A percentile compares a stretch with the other conserved stretches of the same genome.
Evolutionary conservation across 345 rosid genomes (phyloP).

Genomic region (Pistacia vera): DNA sequence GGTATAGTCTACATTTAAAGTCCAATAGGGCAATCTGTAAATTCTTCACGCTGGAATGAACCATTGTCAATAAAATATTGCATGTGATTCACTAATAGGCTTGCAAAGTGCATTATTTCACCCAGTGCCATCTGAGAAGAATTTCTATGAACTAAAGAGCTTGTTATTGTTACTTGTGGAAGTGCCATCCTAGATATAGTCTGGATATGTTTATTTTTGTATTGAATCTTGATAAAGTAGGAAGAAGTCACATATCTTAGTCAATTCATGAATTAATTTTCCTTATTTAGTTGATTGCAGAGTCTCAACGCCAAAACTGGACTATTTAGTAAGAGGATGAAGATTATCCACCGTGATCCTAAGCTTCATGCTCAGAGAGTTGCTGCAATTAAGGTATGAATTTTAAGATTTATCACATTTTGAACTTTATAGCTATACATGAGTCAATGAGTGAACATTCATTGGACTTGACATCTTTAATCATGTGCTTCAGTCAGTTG

Average conservation of each 20-base stretch:
- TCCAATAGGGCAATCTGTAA: too few relatives aligned
- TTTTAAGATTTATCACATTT: background rate
- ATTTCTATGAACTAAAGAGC: too few relatives aligned
- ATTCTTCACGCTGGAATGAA: too few relatives aligned
- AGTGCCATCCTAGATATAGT: background rate
- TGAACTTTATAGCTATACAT: background rate
- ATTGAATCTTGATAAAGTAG: background rate
- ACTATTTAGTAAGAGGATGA: constrained; percentile 86
- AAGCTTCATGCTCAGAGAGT: constrained; percentile 83
- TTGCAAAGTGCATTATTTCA: too few relatives aligned
- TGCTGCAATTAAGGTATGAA: constrained; percentile 86
- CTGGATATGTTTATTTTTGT: background rate
- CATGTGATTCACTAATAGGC: too few relatives aligned
- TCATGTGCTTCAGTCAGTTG: background rate
- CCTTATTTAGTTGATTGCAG: constrained; percentile 60
- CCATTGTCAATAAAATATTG: too few relatives aligned
- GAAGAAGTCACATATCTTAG: background rate
- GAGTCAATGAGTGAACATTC: background rate
- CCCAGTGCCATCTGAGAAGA: too few relatives aligned
- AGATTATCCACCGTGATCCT: constrained; percentile 84
- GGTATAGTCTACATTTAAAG: too few relatives aligned
- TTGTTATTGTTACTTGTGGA: constrained; percentile 1
- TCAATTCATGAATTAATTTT: constrained; percentile 38
- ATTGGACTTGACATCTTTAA: background rate
- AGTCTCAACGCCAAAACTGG: constrained; percentile 97